Percentiles rank a stretch among this genome's conserved stretches.
These are phyloP conservation scores for Cicer pinnatifidum DNA, from an alignment of 306 rosid genomes.

Conservation along the genomic window DNA sequence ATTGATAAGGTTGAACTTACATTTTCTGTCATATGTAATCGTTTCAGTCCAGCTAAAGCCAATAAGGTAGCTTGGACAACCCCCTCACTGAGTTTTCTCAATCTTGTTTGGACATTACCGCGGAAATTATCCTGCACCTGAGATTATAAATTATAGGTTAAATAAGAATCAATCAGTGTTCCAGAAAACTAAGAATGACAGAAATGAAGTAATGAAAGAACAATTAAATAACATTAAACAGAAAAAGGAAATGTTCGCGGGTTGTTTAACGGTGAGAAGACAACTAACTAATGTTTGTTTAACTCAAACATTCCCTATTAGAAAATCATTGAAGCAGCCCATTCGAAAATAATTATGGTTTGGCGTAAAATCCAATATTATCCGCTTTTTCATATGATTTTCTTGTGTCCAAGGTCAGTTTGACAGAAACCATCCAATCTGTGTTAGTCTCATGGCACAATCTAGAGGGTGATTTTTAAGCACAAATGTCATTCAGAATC, in stretches of 20 bases:
- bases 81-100: constrained; percentile 81
- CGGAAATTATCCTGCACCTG: constrained; percentile 93
- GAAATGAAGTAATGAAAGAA: constrained; percentile 6
- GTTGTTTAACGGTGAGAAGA: not conserved
- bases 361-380: not conserved
- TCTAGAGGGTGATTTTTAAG: constrained; percentile 19
- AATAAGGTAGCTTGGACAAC: constrained; percentile 94
- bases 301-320: not conserved
- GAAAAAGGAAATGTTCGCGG: not conserved
- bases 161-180: constrained; percentile 17
- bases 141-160: constrained; percentile 38
- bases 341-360: not conserved
- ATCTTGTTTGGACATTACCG: constrained; percentile 93
- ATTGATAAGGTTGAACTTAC: constrained; percentile 54
- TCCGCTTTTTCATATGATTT: not conserved
- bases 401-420: not conserved
- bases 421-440: constrained; percentile 15
- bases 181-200: constrained; percentile 12
- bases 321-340: too few species aligned
- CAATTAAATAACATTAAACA: not conserved
- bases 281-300: constrained; percentile 11
- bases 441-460: constrained; percentile 12
- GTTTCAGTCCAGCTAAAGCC: constrained; percentile 94
- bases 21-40: constrained; percentile 64
- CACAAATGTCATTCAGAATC: constrained; percentile 23